Conservation (phyloP, 169 alveolate genomes). For the Plasmodium inui region DNA sequence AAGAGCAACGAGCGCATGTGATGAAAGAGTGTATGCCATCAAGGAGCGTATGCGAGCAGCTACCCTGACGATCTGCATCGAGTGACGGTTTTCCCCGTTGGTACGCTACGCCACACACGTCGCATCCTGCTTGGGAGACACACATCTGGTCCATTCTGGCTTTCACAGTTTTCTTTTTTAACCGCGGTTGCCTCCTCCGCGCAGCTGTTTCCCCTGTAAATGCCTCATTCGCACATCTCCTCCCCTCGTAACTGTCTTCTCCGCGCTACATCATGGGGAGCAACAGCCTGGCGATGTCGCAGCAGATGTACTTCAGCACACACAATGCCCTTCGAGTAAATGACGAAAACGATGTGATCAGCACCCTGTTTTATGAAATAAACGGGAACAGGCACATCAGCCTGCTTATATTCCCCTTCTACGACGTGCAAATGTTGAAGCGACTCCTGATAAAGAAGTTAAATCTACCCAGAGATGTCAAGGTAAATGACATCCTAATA, state of each 20-base stretch:
- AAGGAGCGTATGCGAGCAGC: not conserved
- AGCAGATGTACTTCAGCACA: conserved; percentile 90
- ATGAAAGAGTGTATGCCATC: no score
- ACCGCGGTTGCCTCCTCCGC: not conserved
- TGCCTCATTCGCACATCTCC: not conserved
- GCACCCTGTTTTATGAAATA: conserved; percentile 86
- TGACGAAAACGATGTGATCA: conserved; percentile 84
- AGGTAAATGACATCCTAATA: conserved; percentile 88
- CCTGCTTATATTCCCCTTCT: conserved; percentile 89
- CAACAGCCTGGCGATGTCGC: conserved; percentile 84
- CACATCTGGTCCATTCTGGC: not conserved
- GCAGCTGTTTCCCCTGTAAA: not conserved
- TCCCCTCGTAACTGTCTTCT: not conserved
- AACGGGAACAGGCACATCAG: conserved; percentile 87
- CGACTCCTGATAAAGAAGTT: conserved; percentile 89
- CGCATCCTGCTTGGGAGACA: not conserved
- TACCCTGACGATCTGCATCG: not conserved
- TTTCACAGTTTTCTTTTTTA: not conserved
- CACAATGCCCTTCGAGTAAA: conserved; percentile 88
- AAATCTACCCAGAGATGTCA: conserved; percentile 83
- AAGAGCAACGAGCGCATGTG: no score
- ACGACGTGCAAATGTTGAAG: conserved; percentile 91
- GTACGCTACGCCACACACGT: not conserved
- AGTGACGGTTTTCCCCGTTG: not conserved
- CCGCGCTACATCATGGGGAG: conserved; percentile 30